These are phyloP conservation scores for Fistulina hepatica DNA, from an alignment of 1,284 basidiomycete species.

Conservation along the genomic window DNA sequence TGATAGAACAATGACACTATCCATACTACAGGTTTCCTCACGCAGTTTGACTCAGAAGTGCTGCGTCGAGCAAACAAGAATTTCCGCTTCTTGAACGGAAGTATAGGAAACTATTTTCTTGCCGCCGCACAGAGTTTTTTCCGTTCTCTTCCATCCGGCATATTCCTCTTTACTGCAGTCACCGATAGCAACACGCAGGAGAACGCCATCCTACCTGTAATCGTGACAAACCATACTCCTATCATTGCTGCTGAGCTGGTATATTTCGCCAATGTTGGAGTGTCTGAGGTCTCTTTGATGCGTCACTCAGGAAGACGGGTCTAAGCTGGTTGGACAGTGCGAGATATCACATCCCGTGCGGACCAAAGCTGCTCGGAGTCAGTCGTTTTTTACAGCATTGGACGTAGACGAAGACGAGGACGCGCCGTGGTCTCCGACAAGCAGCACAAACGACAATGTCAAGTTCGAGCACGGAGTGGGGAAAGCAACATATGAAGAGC, in stretches of 20 bases:
- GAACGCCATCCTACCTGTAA: conserved; percentile 69
- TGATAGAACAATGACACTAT: not conserved
- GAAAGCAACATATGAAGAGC: conserved; percentile 36
- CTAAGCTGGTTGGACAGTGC: conserved; percentile 85
- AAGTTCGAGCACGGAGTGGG: conserved; percentile 49
- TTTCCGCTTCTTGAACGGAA: conserved; percentile 82
- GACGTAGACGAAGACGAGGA: conserved; percentile 24
- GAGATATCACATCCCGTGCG: conserved; percentile 89
- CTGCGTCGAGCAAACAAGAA: conserved; percentile 84
- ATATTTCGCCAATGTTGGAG: conserved; percentile 21
- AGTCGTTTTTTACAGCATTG: not conserved
- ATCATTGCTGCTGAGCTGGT: conserved; percentile 93
- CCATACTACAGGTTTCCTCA: conserved; percentile 62
- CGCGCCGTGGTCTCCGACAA: conserved; percentile 23
- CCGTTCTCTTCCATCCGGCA: conserved; percentile 84
- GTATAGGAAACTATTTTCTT: conserved; percentile 84
- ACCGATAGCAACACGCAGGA: conserved; percentile 64
- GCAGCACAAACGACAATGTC: conserved; percentile 34
- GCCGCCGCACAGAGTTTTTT: conserved; percentile 82
- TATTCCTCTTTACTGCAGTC: conserved; percentile 91
- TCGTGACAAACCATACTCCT: conserved; percentile 94
- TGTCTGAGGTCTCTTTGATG: conserved; percentile 5
- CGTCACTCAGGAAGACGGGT: conserved; percentile 55
- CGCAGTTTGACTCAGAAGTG: conserved; percentile 83
- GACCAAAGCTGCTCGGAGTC: conserved; percentile 10